These are phyloP conservation scores for Mycena indigotica DNA, from an alignment of 768 basidiomycete genomes.

Conservation along the genomic window DNA sequence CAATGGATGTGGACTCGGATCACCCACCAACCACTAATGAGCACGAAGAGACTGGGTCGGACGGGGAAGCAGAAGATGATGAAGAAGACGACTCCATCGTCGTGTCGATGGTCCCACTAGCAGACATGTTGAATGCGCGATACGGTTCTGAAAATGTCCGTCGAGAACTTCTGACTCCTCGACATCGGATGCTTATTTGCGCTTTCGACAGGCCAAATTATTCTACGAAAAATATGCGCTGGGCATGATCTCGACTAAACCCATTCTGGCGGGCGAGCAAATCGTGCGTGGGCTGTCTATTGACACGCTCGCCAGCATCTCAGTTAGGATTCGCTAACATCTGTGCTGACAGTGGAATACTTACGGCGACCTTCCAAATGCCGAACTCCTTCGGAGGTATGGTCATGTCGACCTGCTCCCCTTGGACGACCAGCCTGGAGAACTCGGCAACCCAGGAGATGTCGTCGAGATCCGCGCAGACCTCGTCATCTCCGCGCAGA, in stretches of 20 bases:
- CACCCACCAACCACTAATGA: not conserved
- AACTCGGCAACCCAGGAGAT: conserved; percentile 74
- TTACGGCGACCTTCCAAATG: conserved; percentile 90
- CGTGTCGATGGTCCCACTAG: conserved; percentile 92
- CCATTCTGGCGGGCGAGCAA: conserved; percentile 78
- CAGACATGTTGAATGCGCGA: conserved; percentile 93
- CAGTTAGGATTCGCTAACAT: not conserved
- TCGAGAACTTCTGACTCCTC: conserved; percentile 3
- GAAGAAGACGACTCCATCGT: conserved; percentile 39
- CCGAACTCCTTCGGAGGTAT: conserved; percentile 90
- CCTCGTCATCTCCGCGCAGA: conserved; percentile 52
- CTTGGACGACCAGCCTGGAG: conserved; percentile 32
- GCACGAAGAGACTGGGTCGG: conserved; percentile 37
- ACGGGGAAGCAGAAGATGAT: conserved; percentile 43
- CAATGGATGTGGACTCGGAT: conserved; percentile 45
- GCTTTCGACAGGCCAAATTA: conserved; percentile 68
- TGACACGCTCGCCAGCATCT: not conserved
- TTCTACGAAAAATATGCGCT: conserved; percentile 75
- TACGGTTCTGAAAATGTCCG: conserved; percentile 83
- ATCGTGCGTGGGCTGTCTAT: conserved; percentile 57
- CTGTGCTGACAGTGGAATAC: conserved; percentile 77
- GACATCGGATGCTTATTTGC: not conserved
- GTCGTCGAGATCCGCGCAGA: conserved; percentile 79
- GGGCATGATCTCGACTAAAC: conserved; percentile 79
- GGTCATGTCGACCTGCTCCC: conserved; percentile 86